Percentiles rank a stretch among this genome's conserved stretches.
These are phyloP conservation scores for Ceratocystis ficicola DNA, from an alignment of 2,329 filamentous ascomycete genomes.

Conservation along the genomic window DNA sequence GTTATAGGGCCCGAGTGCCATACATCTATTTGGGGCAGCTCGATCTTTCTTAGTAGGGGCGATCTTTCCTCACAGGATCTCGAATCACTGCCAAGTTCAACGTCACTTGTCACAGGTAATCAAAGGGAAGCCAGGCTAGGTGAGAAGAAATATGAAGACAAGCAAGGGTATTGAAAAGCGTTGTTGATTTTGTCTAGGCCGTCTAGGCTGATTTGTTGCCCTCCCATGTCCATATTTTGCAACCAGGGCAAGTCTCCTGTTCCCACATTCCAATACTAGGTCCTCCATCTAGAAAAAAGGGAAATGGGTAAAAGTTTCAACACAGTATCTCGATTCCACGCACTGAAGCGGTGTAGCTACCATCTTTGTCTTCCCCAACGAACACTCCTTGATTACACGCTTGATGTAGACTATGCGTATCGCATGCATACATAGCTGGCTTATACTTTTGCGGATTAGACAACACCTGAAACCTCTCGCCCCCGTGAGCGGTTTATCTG, in stretches of 20 bases:
- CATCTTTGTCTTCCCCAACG: not conserved
- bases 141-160: not conserved
- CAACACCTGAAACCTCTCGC: not conserved
- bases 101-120: not conserved
- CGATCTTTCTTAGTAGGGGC: not conserved
- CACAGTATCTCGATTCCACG: slow-evolving; percentile 14
- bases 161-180: not conserved
- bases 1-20: not conserved
- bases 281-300: not conserved
- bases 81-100: not conserved
- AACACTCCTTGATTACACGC: slow-evolving; percentile 8
- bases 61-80: slow-evolving; percentile 1
- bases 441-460: not conserved
- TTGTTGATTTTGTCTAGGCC: too few species aligned
- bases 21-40: not conserved
- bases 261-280: not conserved
- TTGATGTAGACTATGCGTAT: not conserved
- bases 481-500: not conserved
- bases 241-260: not conserved
- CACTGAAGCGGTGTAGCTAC: slow-evolving; percentile 13
- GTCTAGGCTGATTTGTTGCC: too few species aligned
- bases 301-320: slow-evolving; percentile 10
- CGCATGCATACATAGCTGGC: slow-evolving; percentile 6
- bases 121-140: not conserved
- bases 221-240: too few species aligned